Conservation (phyloP, 331 rosid genomes). For the Ulmus americana region DNA sequence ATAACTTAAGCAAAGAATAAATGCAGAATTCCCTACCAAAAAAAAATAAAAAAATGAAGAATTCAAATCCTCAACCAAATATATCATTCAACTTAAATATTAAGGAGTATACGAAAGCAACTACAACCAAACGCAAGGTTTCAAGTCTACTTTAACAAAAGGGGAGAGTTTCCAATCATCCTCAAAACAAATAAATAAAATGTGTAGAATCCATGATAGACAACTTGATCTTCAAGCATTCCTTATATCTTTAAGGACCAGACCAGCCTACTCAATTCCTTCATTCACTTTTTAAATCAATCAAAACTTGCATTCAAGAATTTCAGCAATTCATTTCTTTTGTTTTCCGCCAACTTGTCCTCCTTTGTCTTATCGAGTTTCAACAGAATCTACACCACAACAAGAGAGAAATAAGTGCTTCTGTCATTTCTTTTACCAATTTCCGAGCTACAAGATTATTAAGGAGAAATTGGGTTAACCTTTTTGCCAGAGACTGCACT, state of each 20-base stretch:
- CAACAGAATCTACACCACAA: slow-evolving; percentile 57
- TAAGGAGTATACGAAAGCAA: not conserved
- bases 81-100: not conserved
- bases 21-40: not conserved
- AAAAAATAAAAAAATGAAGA: not conserved
- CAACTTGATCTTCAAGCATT: not conserved
- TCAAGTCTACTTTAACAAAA: not conserved
- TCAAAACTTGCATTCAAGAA: slow-evolving; percentile 96
- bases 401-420: not conserved
- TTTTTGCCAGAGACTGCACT: slow-evolving; percentile 98
- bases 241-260: slow-evolving; percentile 4
- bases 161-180: not conserved
- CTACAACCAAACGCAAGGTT: slow-evolving; percentile 13
- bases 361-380: slow-evolving; percentile 92
- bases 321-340: slow-evolving; percentile 81
- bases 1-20: too few relatives aligned
- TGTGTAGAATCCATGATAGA: slow-evolving; percentile 7
- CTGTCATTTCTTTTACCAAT: not conserved
- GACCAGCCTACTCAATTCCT: slow-evolving; percentile 1
- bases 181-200: slow-evolving; percentile 4
- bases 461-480: slow-evolving; percentile 26
- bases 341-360: slow-evolving; percentile 82
- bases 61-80: not conserved
- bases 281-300: slow-evolving; percentile 30
- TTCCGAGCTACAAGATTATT: not conserved